Percentiles rank a stretch among this genome's conserved stretches.
Conservation (phyloP, 495 filamentous ascomycete genomes). For the Hypoxylon rickii region DNA sequence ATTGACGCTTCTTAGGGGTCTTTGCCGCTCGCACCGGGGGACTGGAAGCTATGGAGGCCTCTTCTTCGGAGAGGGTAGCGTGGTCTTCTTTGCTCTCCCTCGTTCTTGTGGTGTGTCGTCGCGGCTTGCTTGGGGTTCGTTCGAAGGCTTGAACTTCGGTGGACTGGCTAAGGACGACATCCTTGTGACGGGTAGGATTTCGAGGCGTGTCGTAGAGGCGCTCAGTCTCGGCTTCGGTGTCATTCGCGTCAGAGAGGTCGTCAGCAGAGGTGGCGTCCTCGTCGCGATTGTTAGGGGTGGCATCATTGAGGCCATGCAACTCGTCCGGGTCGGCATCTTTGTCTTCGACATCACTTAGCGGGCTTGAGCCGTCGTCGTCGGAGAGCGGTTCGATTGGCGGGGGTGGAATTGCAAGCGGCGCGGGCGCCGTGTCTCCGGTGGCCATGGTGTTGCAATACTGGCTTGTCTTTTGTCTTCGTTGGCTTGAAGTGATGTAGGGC, state of each 20-base stretch:
- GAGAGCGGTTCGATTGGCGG: conserved; percentile 46
- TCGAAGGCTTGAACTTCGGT: conserved; percentile 50
- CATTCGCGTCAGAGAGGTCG: conserved; percentile 65
- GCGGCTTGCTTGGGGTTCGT: conserved; percentile 71
- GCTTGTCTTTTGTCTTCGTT: not conserved
- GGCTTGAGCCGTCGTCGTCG: conserved; percentile 57
- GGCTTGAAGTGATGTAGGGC: not conserved
- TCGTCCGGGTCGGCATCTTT: conserved; percentile 56
- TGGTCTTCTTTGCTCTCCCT: conserved; percentile 44
- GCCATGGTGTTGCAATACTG: conserved; percentile 41
- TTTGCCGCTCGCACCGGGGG: conserved; percentile 34
- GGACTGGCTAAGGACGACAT: conserved; percentile 60
- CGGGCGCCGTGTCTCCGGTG: conserved; percentile 50
- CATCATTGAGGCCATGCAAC: conserved; percentile 45
- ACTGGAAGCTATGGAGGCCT: conserved; percentile 42
- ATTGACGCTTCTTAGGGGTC: conserved; percentile 22
- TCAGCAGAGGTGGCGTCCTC: conserved; percentile 52
- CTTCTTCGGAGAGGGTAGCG: conserved; percentile 50
- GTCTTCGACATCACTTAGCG: conserved; percentile 92
- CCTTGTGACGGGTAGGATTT: conserved; percentile 62
- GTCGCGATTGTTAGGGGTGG: conserved; percentile 56
- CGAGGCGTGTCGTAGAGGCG: conserved; percentile 90
- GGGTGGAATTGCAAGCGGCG: conserved; percentile 52
- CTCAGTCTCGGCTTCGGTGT: conserved; percentile 98
- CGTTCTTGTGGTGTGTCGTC: conserved; percentile 42